Evolutionary conservation across 805 yeast genomes (phyloP), one percentile per base, ranked within the genome.

Genomic region (Schizosaccharomyces cryophilus): DNA sequence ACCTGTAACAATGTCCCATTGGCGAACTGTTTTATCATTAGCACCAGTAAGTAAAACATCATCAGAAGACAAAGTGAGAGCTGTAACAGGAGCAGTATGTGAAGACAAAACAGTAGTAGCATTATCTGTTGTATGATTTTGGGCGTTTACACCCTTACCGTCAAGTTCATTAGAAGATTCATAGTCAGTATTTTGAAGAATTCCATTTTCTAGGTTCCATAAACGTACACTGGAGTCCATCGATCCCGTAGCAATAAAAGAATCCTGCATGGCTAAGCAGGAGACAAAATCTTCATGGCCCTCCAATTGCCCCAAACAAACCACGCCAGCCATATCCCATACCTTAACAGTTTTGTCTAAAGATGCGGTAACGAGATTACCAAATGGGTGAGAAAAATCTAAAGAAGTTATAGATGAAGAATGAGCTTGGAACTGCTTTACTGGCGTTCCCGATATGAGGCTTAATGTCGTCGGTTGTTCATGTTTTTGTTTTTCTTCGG

Each of bases 351-450:
- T 79, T 38, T 21, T 35, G 68, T 83, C 85, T 68, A 87, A 95
- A 65, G 80, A 72, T 13, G 87, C 80, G 17, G 89, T 78, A 1
- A 87, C 89, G 69, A 87, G 66, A 0, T 81, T 80, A 1, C 88
- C 89, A 70, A 82, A 84, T 15, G 90, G 90, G 29, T 77, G 73
- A 67, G 84, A 87, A 68, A 84, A 84, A 64, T 82, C 88, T 62
- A 84, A 68, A 42, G 80, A 75, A 0, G 80, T 76, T 26, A 85
- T 73, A 2, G 78, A 64, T 55, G 76, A 79, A 3, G 73, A 74
- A 66, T 82, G 86, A 1, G 81, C 81, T 17, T 73, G 67, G 55
- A 82, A 71, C 17, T 74, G 69, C 45, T 73, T 69, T 35, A 84
- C 81, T 51, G 72, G 69, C 54, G 80, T 75, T 2, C 87, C 87